Evolutionary conservation across 2,329 filamentous ascomycete genomes (phyloP), one percentile per base, ranked within the genome.

Genomic region (Bipolaris sorokiniana): DNA sequence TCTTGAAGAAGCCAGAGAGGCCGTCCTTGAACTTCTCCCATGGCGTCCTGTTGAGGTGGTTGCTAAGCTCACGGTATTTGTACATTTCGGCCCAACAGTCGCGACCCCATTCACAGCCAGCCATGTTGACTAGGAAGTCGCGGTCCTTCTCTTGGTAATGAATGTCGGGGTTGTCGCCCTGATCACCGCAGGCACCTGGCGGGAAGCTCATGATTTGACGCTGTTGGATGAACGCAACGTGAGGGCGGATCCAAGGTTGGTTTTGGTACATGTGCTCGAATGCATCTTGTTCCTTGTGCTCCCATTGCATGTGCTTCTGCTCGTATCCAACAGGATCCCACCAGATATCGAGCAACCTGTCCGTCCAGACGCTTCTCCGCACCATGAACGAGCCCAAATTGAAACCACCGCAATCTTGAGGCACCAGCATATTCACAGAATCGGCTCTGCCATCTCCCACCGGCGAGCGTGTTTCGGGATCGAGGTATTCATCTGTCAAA

Each of bases 1-100:
- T 62, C 63, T 74, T 77, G 56, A 74, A 65, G 18, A 70, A 73
- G 56, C 78, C 79, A 31, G 73, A 73, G 45, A 81, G 73, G 59
- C 75, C 75, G 66, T 82, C 80, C 66, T 81, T 82, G 69, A 83
- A 79, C 64, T 82, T 84, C 80, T 96, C 90, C 91, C 92, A 97
- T 53, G 80, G 83, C 48, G 86, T 90, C 49, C 92, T 86, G 81
- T 97, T 97, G 61, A 97, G 84, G 77, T 88, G 88, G 76, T 96
- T 94, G 80, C 92, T 96, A 71, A 96, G 84, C 76, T 97, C 88
- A 50, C 93, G 90, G 80, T 92, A 99, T 75, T 90, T 89, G 80
- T 97, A 97, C 88, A 99, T 97, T 79, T 99, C 95, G 36, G 89
- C 89, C 94, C 94, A 98, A 77, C 95, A 99, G 79, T 99, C 94